Base-by-base conservation (phyloP, 2,329 filamentous ascomycete species). In the Orbilia javanica region DNA sequence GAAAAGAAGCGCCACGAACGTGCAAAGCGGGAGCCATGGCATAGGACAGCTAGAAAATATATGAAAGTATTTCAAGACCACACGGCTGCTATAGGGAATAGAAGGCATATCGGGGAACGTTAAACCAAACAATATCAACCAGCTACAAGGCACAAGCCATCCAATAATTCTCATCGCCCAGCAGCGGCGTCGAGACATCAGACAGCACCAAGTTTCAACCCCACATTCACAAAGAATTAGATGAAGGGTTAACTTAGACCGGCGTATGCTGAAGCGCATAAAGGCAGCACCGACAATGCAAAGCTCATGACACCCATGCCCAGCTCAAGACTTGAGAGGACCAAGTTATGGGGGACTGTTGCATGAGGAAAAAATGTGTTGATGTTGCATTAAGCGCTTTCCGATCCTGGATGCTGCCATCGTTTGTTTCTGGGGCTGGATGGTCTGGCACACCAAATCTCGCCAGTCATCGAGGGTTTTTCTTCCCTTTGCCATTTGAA, bases 361-460 rank as follows among this genome's bases (percentile, higher is more conserved):
- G n/a, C n/a, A n/a, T n/a, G 39, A 27, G 25, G 11, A 25, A 42
- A 53, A 22, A 15, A 66, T 27, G 55, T 55, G 65, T 69, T 75
- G 53, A 13, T 63, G 71, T 75, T 75, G 71, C 71, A 75, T 69
- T 75, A 69, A 46, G 52, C 71, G 71, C 71, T 57, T 27, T 15
- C 27, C 15, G 5, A 48, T 36, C 53, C 57, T 66, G 13, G 36
- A n/a, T n/a, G 18, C 10, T 31, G 25, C 20, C 6, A 11, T 4
- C 7, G 13, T 13, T 29, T 15, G 10, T 1, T n/a, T 20, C n/a
- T 50, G 8, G 8, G 20, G 46, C 46, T 3, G 39, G 39, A 15
- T 13, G 4, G 42, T 2, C 20, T n/a, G 10, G 31, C 31, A 18
- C 34, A 39, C 42, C 46, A 50, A 25, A 50, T 50, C 18, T 25